These are phyloP conservation scores for Leccinum incarnatum DNA, from an alignment of 768 basidiomycete species.

Conservation along the genomic window DNA sequence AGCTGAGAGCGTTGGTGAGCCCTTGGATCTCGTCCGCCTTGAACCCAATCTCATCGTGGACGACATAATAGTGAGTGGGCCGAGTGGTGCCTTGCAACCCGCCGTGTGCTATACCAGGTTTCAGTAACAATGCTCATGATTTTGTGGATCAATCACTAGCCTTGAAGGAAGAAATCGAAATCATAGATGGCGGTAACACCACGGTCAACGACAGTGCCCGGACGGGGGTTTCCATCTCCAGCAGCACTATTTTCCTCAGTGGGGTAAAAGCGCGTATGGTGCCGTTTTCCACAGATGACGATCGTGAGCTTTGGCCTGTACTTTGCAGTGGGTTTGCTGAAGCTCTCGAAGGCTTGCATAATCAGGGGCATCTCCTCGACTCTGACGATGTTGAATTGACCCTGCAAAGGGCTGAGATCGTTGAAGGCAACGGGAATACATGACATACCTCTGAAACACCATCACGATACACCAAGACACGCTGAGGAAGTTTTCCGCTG, in stretches of 20 bases:
- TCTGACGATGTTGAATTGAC: conserved; percentile 48
- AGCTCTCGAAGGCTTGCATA: conserved; percentile 39
- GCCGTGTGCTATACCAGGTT: conserved; percentile 34
- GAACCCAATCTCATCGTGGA: conserved; percentile 53
- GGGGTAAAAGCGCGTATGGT: conserved; percentile 57
- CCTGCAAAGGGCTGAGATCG: conserved; percentile 30
- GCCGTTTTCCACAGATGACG: conserved; percentile 56
- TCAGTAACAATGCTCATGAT: neutral
- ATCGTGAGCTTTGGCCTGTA: conserved; percentile 51
- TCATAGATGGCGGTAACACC: conserved; percentile 54
- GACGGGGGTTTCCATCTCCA: conserved; percentile 47
- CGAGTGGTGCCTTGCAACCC: conserved; percentile 48
- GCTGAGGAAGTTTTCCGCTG: conserved; percentile 37
- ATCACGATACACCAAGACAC: conserved; percentile 60
- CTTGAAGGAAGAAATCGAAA: conserved; percentile 56
- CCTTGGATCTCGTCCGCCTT: conserved; percentile 48
- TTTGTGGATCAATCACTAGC: conserved; percentile 18
- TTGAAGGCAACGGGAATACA: neutral
- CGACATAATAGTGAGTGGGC: conserved; percentile 55
- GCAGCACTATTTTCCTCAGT: conserved; percentile 42
- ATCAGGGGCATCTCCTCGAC: conserved; percentile 45
- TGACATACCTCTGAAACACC: conserved; percentile 71
- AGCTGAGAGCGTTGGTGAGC: conserved; percentile 54
- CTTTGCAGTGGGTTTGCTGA: conserved; percentile 32
- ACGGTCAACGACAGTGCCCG: conserved; percentile 54